Evolutionary conservation across 2,329 filamentous ascomycete genomes (phyloP), one percentile per base, ranked within the genome.

Genomic region (Zasmidium angulare): DNA sequence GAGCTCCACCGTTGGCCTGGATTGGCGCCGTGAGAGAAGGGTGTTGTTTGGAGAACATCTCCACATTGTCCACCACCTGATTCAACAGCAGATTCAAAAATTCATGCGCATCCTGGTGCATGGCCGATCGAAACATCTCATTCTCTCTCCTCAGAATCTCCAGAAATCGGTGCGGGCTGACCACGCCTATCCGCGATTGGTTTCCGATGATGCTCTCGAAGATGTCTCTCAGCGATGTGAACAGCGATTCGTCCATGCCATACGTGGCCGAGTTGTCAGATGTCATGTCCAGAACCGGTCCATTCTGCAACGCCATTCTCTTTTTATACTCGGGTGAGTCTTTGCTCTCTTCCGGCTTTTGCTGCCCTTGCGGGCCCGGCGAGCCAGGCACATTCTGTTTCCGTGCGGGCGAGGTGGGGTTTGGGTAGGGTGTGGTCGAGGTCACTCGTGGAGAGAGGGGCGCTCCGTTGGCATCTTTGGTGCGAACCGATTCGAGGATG

Each of bases 41-140:
- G 53, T 87, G 77, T 58, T 86, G 83, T 69, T 85, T 88, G 23
- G 92, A 89, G 68, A 93, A 91, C n/a, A 86, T 84, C 76, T 99
- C 95, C 23, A 99, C 92, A 70, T 93, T 96, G 50, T 92, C 86
- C 54, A 99, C 93, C 31, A 99, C 90, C 72, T 96, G 90, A 74
- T 99, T 99, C n/a, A 99, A 81, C 1, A 99, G 83, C 29, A 98
- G 80, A 60, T 96, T 96, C 68, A 98, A 86, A 67, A 99, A 99
- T 72, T 99, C 95, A 75, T 99, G 95, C 1, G 95, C 95, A 73
- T 99, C 95, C 74, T 99, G 95, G 75, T 99, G 95, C 90, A 97
- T 96, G 2, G 93, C 90, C 43, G 92, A 93, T 59, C 92, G 87
- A 71, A 99, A 99, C 89, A 96, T 93, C 75, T 99, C 95, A 73